Evolutionary conservation across 305 asterid species (phyloP).

Genomic region (Fraxinus albicans): DNA sequence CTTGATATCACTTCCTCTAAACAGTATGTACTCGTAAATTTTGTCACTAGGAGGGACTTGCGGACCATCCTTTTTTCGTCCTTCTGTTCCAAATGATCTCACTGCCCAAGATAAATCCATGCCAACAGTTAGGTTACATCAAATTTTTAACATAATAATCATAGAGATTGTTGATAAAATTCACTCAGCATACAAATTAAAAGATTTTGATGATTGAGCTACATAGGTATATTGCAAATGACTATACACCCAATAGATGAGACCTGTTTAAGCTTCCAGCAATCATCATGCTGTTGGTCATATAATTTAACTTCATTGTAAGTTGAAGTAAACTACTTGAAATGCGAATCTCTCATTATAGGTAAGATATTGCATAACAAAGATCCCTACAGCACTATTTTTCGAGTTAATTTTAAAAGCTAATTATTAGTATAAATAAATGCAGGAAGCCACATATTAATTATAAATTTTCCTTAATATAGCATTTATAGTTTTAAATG

Average conservation of each 20-base stretch:
- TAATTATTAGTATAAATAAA: not conserved
- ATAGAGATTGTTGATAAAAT: not conserved
- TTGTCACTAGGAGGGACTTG: conserved; percentile 70
- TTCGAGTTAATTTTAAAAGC: not conserved
- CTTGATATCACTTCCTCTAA: conserved; percentile 96
- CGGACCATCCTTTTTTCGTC: conserved; percentile 91
- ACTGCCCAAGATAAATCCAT: conserved; percentile 15
- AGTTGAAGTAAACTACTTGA: not conserved
- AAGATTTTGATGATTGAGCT: not conserved
- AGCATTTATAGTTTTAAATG: not conserved
- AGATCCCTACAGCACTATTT: not conserved
- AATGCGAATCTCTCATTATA: not conserved
- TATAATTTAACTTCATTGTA: not conserved
- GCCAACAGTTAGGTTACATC: not conserved
- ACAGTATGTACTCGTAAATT: conserved; percentile 80
- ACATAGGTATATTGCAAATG: not conserved
- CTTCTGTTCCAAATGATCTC: conserved; percentile 90
- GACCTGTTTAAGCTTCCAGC: not conserved
- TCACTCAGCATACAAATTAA: not conserved
- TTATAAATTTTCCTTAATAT: not conserved
- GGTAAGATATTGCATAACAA: not conserved
- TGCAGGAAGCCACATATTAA: not conserved
- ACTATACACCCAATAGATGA: not conserved
- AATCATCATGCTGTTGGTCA: not conserved
- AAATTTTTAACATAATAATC: not conserved